Conservation (phyloP, 371 early-diverging fungal genomes). For the Syncephalastrum monosporum region DNA sequence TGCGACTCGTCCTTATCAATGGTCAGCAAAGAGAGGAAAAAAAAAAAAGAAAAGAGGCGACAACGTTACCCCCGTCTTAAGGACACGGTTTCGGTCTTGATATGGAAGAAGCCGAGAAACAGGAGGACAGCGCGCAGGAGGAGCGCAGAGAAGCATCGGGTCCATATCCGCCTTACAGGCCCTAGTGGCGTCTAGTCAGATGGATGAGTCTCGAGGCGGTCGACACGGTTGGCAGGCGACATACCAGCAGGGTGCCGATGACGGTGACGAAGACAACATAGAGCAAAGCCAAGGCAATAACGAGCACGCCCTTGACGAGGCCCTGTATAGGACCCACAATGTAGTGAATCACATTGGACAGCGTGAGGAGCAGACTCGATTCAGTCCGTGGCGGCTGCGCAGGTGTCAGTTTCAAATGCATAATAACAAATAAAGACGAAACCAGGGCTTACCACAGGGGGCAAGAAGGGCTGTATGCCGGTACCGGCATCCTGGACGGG, state of each 20-base stretch:
- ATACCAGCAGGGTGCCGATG: conserved; percentile 35
- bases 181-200: conserved; percentile 35
- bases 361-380: conserved; percentile 26
- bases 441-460: conserved; percentile 61
- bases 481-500: conserved; percentile 71
- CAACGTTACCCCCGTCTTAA: conserved; percentile 51
- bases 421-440: background rate
- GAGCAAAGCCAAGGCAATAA: conserved; percentile 23
- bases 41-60: background rate
- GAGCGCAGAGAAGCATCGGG: conserved; percentile 18
- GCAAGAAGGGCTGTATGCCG: conserved; percentile 88
- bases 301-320: conserved; percentile 38
- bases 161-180: conserved; percentile 42
- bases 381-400: conserved; percentile 44
- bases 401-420: background rate
- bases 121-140: too few relatives aligned
- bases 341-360: conserved; percentile 33
- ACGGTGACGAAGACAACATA: conserved; percentile 38
- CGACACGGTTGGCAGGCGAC: background rate
- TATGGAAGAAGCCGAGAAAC: conserved; percentile 60
- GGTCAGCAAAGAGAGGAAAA: background rate
- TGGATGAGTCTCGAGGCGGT: background rate
- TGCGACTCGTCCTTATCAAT: background rate
- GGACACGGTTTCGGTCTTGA: conserved; percentile 54
- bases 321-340: conserved; percentile 53